Percentiles rank a stretch among this genome's conserved stretches.
Conservation (phyloP, 148 eudicot genomes). For the Cornus controversa region DNA sequence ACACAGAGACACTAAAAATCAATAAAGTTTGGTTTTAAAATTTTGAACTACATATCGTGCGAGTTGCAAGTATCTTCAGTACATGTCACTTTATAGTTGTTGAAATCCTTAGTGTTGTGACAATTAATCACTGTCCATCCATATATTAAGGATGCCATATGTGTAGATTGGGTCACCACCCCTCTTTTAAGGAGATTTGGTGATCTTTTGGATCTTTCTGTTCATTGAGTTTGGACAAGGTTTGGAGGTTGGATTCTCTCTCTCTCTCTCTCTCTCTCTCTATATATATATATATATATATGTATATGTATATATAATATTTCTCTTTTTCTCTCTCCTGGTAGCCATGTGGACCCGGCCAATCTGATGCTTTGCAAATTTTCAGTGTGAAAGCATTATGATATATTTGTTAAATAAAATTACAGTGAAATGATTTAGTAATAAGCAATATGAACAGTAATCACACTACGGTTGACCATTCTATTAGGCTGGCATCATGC, state of each 20-base stretch:
- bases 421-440: neutral
- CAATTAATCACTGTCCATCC: neutral
- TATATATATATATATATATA: neutral
- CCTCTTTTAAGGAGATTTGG: neutral
- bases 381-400: neutral
- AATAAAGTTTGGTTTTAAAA: neutral
- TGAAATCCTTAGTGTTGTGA: neutral
- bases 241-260: neutral
- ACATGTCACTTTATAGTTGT: neutral
- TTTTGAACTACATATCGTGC: neutral
- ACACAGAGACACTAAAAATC: neutral
- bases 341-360: neutral
- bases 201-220: constrained; percentile 16
- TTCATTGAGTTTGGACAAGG: neutral
- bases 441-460: neutral
- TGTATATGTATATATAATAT: too few species aligned
- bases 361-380: neutral
- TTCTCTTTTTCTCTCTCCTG: neutral
- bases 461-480: neutral
- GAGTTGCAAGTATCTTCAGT: neutral
- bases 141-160: neutral
- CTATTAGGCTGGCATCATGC: neutral
- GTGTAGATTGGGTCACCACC: neutral
- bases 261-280: neutral
- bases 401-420: too few species aligned